Evolutionary conservation across 495 filamentous ascomycete species (phyloP).

Genomic region (Trichocladium uniseriatum): DNA sequence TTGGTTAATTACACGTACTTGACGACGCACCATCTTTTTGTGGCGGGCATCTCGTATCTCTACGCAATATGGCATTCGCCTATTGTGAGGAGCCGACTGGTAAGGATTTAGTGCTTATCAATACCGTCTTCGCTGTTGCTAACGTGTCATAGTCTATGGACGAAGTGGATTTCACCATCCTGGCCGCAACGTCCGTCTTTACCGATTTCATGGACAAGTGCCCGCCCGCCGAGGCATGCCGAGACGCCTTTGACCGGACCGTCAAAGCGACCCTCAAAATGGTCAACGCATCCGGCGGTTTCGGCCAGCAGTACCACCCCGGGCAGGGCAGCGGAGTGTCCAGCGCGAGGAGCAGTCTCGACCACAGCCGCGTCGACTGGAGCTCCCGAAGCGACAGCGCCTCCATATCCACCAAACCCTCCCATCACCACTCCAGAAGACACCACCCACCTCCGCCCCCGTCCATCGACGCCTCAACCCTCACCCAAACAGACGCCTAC

Average conservation of each 20-base stretch:
- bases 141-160: slow-evolving; percentile 61
- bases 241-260: slow-evolving; percentile 92
- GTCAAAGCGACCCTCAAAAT: slow-evolving; percentile 90
- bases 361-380: slow-evolving; percentile 27
- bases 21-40: slow-evolving; percentile 95
- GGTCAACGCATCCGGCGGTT: slow-evolving; percentile 75
- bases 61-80: slow-evolving; percentile 97
- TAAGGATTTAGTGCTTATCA: slow-evolving; percentile 34
- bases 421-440: slow-evolving; percentile 12
- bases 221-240: slow-evolving; percentile 53
- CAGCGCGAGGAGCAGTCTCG: slow-evolving; percentile 9
- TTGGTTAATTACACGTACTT: slow-evolving; percentile 94
- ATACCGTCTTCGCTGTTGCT: slow-evolving; percentile 15
- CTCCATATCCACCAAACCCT: slow-evolving; percentile 5
- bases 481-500: slow-evolving; percentile 16
- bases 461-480: slow-evolving; percentile 6
- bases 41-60: slow-evolving; percentile 93
- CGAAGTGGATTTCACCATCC: slow-evolving; percentile 90
- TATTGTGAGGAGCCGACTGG: slow-evolving; percentile 71
- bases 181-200: slow-evolving; percentile 68
- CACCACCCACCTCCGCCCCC: slow-evolving; percentile 13
- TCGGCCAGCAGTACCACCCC: slow-evolving; percentile 40
- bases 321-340: background rate
- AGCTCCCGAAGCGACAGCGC: slow-evolving; percentile 11
- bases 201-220: slow-evolving; percentile 36